Conservation (phyloP, 169 alveolate species). For the Plasmodium ovale region DNA sequence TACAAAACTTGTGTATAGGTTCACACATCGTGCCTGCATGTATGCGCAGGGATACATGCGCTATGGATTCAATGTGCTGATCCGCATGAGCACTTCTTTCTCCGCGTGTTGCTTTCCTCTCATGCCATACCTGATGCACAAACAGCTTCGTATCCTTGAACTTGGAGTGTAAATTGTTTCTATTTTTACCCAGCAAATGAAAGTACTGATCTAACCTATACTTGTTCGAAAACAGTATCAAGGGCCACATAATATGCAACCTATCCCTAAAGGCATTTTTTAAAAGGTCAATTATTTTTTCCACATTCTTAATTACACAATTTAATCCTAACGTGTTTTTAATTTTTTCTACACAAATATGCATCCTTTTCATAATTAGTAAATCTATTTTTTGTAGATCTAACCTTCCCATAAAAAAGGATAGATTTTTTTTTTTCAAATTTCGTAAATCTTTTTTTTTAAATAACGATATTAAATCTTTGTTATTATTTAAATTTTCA, state of each 20-base stretch:
- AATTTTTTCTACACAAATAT: constrained; percentile 35
- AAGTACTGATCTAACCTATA: constrained; percentile 72
- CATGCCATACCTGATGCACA: constrained; percentile 70
- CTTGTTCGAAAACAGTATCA: constrained; percentile 54
- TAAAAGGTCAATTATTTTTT: constrained; percentile 29
- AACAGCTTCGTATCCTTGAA: constrained; percentile 34
- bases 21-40: not conserved
- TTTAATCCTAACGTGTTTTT: constrained; percentile 35
- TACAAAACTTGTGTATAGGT: not conserved
- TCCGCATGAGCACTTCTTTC: no score
- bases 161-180: constrained; percentile 23
- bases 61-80: no score
- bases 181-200: constrained; percentile 63
- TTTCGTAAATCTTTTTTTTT: constrained; percentile 44
- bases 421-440: constrained; percentile 26
- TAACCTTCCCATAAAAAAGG: constrained; percentile 54
- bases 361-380: constrained; percentile 64
- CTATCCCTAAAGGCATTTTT: constrained; percentile 64
- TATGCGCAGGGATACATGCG: not conserved
- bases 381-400: constrained; percentile 48
- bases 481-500: constrained; percentile 64
- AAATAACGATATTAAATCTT: constrained; percentile 36
- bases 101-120: no score
- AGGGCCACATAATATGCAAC: constrained; percentile 54
- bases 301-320: constrained; percentile 59